These are phyloP conservation scores for Pseudovirgaria hyperparasitica DNA, from an alignment of 2,329 filamentous ascomycete genomes.

Conservation along the genomic window DNA sequence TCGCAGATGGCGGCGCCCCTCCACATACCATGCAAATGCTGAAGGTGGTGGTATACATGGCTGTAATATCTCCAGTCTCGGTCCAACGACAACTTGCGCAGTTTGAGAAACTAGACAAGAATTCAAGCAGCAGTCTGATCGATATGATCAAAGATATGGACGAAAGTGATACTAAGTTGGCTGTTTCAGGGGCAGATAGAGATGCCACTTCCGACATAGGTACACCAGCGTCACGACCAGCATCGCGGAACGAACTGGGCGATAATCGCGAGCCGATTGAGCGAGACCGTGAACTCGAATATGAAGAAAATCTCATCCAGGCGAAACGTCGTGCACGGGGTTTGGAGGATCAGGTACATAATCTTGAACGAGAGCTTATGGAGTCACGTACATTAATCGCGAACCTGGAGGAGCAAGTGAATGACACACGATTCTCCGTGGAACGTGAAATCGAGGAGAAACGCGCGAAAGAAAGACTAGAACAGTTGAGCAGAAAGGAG, in stretches of 20 bases:
- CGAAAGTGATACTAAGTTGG: too few relatives aligned
- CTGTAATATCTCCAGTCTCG: too few relatives aligned
- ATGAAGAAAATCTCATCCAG: slow-evolving; percentile 36
- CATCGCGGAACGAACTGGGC: too few relatives aligned
- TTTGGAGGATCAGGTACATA: slow-evolving; percentile 26
- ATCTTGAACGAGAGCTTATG: slow-evolving; percentile 29
- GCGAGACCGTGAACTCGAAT: slow-evolving; percentile 33
- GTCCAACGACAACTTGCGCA: slow-evolving; percentile 5
- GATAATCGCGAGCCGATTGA: slow-evolving; percentile 9
- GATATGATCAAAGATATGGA: slow-evolving; percentile 28
- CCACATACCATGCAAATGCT: slow-evolving; percentile 24
- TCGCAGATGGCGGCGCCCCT: slow-evolving; percentile 31
- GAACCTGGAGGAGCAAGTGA: slow-evolving; percentile 34
- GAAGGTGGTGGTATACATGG: slow-evolving; percentile 14
- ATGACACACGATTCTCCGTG: slow-evolving; percentile 32
- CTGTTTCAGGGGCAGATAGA: too few relatives aligned
- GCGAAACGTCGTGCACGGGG: slow-evolving; percentile 34
- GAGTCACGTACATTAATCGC: slow-evolving; percentile 28
- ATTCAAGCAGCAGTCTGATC: too few relatives aligned
- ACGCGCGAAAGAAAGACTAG: slow-evolving; percentile 28
- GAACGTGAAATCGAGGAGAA: slow-evolving; percentile 26
- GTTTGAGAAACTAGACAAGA: too few relatives aligned
- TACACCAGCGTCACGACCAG: slow-evolving; percentile 1
- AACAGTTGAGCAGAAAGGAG: slow-evolving; percentile 30
- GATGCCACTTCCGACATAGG: slow-evolving; percentile 4